Conservation (phyloP, 306 rosid species). For the Pyrus communis region DNA sequence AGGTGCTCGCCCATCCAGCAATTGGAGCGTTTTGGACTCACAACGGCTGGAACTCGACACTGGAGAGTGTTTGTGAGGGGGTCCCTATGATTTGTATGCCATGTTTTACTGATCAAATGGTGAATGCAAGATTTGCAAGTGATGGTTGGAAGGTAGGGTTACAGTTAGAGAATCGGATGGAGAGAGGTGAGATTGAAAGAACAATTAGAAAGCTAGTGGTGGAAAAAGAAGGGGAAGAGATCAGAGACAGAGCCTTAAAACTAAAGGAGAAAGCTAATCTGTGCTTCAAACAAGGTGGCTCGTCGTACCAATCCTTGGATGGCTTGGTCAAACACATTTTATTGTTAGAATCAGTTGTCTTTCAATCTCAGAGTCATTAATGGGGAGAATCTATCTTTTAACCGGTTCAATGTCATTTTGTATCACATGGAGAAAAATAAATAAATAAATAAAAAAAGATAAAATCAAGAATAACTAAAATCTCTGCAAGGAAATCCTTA, state of each 20-base stretch:
- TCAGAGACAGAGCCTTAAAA: conserved; percentile 23
- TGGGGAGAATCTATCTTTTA: too few relatives aligned
- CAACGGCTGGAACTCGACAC: conserved; percentile 63
- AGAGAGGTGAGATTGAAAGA: conserved; percentile 44
- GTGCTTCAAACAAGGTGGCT: conserved; percentile 22
- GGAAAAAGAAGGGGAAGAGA: conserved; percentile 35
- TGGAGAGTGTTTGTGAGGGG: conserved; percentile 63
- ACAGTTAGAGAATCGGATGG: conserved; percentile 21
- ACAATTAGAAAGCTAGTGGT: conserved; percentile 28
- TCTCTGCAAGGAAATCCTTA: too few relatives aligned
- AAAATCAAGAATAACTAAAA: too few relatives aligned
- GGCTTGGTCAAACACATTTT: conserved; percentile 18
- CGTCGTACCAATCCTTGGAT: conserved; percentile 16
- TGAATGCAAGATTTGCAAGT: conserved; percentile 49
- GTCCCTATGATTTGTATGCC: conserved; percentile 72
- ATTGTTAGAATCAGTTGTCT: neutral
- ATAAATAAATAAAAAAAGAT: too few relatives aligned
- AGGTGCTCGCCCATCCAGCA: conserved; percentile 46
- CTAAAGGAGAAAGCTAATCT: conserved; percentile 32
- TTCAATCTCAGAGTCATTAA: too few relatives aligned
- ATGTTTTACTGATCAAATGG: conserved; percentile 44
- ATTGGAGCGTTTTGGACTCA: conserved; percentile 64
- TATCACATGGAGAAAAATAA: too few relatives aligned
- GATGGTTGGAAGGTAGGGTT: conserved; percentile 58
- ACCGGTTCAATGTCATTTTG: too few relatives aligned